phyloP scores from a whole-genome alignment of 192 early-diverging fungal species.

The Podila epicladia region DNA sequence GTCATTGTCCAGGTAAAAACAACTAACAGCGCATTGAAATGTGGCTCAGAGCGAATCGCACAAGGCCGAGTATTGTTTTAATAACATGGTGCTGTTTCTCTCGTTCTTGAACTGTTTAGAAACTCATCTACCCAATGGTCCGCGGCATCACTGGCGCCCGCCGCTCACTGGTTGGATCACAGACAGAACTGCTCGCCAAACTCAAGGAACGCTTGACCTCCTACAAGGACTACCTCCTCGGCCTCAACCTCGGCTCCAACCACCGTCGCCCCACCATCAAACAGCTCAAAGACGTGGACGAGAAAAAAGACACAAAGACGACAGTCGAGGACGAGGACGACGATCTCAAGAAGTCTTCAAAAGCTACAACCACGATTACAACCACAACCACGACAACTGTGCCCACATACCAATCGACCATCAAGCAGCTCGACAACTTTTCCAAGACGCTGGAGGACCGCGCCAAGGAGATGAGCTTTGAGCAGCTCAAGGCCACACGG shows the following conservation, averaged over 20 bases:
- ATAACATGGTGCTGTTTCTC: not conserved
- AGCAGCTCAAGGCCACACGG: constrained; percentile 40
- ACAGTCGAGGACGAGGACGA: constrained; percentile 34
- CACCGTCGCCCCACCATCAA: constrained; percentile 22
- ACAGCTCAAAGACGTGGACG: constrained; percentile 16
- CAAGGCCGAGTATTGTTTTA: not conserved
- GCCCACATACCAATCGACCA: constrained; percentile 9
- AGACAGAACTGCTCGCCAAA: constrained; percentile 30
- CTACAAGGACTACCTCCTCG: constrained; percentile 36
- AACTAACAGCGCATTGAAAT: not conserved
- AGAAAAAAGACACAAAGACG: constrained; percentile 11
- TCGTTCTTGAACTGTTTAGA: constrained; percentile 7
- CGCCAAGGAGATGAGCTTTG: constrained; percentile 37
- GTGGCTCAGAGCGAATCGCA: not conserved
- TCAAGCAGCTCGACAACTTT: constrained; percentile 38
- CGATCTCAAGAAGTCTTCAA: not conserved
- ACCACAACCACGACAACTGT: not conserved
- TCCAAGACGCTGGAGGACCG: constrained; percentile 31
- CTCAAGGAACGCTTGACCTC: constrained; percentile 26
- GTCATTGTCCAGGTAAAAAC: constrained; percentile 34
- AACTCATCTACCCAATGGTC: constrained; percentile 44
- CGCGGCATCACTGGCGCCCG: constrained; percentile 44
- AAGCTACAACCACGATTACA: not conserved
- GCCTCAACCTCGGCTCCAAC: constrained; percentile 23
- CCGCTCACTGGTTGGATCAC: constrained; percentile 25